Evolutionary conservation across 352 stramenopile genomes (phyloP).

Genomic region (Hyaloperonospora arabidopsidis): DNA sequence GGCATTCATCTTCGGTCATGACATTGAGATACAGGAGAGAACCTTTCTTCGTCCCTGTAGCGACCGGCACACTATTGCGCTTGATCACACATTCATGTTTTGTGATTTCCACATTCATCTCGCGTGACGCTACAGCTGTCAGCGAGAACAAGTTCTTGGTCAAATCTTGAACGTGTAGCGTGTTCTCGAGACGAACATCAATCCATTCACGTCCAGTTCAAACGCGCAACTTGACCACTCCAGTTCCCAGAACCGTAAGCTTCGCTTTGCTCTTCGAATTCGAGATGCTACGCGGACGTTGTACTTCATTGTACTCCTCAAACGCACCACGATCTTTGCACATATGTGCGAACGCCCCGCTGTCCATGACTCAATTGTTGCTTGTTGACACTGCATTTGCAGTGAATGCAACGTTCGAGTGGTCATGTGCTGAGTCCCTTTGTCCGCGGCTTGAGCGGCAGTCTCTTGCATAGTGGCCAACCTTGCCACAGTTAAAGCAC

Average conservation of each 20-base stretch:
- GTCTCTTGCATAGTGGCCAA: too few relatives aligned
- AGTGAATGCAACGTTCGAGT: too few relatives aligned
- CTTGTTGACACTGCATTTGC: neutral
- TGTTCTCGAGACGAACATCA: neutral
- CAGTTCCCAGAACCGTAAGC: neutral
- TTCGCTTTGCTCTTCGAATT: neutral
- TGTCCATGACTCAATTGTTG: neutral
- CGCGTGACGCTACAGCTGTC: neutral
- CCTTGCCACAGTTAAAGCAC: too few relatives aligned
- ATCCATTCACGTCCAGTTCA: neutral
- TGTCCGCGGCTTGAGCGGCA: too few relatives aligned
- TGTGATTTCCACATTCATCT: neutral
- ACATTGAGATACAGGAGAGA: neutral
- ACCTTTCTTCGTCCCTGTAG: neutral
- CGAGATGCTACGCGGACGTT: neutral
- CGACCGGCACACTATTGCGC: neutral
- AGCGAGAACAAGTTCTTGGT: constrained; percentile 1
- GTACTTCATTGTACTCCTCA: neutral
- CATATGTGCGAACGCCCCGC: neutral
- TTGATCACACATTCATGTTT: neutral
- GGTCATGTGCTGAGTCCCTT: neutral
- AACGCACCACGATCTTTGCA: neutral
- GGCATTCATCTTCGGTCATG: neutral
- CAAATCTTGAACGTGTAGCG: neutral
- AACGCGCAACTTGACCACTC: neutral